These are phyloP conservation scores for Irpex sp. DNA, from an alignment of 1,284 basidiomycete genomes.

Conservation along the genomic window DNA sequence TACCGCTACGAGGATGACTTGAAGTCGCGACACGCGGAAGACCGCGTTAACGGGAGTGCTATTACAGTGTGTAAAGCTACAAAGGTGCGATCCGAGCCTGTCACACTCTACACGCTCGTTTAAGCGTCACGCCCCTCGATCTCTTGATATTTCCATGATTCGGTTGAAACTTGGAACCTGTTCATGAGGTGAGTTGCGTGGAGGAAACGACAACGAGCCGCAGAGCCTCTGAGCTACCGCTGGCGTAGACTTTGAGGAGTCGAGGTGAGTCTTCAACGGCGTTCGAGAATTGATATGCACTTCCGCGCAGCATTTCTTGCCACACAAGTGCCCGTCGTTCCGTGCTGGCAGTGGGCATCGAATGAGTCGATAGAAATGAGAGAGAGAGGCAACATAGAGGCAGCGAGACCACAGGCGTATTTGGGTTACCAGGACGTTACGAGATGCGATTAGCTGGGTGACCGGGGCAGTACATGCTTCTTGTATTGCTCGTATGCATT, in stretches of 20 bases:
- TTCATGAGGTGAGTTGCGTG: background rate
- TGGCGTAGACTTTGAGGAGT: background rate
- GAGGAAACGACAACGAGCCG: background rate
- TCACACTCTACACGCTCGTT: background rate
- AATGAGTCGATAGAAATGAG: background rate
- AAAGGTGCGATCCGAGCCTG: background rate
- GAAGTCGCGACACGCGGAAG: too few species aligned
- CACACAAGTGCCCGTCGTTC: too few species aligned
- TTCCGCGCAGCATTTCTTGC: too few species aligned
- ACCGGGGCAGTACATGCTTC: background rate
- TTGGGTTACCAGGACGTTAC: background rate
- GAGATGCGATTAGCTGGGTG: background rate
- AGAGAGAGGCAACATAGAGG: background rate
- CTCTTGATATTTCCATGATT: background rate
- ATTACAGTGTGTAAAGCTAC: too few species aligned
- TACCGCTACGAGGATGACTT: too few species aligned
- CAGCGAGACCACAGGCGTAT: background rate
- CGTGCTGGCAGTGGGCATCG: too few species aligned
- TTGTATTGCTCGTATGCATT: background rate
- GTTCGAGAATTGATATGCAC: too few species aligned
- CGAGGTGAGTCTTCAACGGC: background rate
- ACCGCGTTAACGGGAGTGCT: too few species aligned
- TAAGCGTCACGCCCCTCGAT: background rate
- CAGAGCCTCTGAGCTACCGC: background rate
- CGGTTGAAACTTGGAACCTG: background rate